These are phyloP conservation scores for Coemansia sp. DNA, from an alignment of 192 early-diverging fungal species.

Conservation along the genomic window DNA sequence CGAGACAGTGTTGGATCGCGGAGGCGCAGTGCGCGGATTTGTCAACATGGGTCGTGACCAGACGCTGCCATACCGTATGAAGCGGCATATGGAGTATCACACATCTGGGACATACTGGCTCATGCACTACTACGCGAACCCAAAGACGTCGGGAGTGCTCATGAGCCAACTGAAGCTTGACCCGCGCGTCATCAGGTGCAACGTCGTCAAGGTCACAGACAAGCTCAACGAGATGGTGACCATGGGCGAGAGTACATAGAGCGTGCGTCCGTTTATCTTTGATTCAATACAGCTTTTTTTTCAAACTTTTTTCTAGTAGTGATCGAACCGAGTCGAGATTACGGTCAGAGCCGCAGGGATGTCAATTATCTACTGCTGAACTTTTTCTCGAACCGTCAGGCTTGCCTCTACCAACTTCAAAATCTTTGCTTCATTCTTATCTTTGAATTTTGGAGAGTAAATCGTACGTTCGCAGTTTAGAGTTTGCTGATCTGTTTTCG, in stretches of 20 bases:
- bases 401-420: not conserved
- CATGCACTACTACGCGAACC: conserved; percentile 79
- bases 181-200: conserved; percentile 73
- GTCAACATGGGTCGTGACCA: conserved; percentile 67
- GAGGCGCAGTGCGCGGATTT: conserved; percentile 86
- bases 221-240: conserved; percentile 62
- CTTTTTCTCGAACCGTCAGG: not conserved
- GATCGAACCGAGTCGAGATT: conserved; percentile 11
- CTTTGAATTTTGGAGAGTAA: too few species aligned
- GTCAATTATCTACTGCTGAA: not conserved
- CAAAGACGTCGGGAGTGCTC: conserved; percentile 62
- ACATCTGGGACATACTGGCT: conserved; percentile 70
- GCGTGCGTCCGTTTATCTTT: not conserved
- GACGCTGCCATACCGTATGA: conserved; percentile 82
- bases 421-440: too few species aligned
- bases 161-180: conserved; percentile 67
- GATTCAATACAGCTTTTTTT: not conserved
- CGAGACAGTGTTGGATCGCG: conserved; percentile 73
- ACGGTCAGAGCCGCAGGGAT: not conserved
- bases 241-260: conserved; percentile 51
- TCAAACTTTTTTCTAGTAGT: conserved; percentile 2
- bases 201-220: conserved; percentile 69
- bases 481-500: not conserved
- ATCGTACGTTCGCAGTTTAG: not conserved
- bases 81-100: conserved; percentile 83